Conservation (phyloP, 2,329 filamentous ascomycete species). For the Seiridium unicorne region DNA sequence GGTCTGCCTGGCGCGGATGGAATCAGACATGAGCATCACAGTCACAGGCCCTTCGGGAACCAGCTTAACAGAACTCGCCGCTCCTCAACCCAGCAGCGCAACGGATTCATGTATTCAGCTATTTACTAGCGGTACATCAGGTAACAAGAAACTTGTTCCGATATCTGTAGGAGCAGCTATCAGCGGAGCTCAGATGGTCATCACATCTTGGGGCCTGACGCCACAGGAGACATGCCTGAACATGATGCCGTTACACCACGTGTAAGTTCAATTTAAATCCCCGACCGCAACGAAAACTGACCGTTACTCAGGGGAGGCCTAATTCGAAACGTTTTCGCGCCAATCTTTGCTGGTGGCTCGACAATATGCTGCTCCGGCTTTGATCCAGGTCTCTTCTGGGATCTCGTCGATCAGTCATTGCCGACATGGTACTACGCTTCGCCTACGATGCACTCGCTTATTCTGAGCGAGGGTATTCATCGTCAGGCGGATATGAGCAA, state of each 20-base stretch:
- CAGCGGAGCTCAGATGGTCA: conserved; percentile 48
- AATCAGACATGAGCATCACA: conserved; percentile 33
- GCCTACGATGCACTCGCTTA: conserved; percentile 55
- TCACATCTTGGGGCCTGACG: conserved; percentile 51
- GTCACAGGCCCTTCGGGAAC: conserved; percentile 14
- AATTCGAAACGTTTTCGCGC: conserved; percentile 53
- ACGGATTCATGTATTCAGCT: conserved; percentile 50
- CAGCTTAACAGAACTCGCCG: neutral
- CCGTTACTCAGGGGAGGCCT: conserved; percentile 44
- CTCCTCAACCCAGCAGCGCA: conserved; percentile 33
- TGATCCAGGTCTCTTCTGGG: conserved; percentile 56
- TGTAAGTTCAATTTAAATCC: conserved; percentile 34
- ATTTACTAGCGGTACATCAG: conserved; percentile 57
- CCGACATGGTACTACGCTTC: conserved; percentile 60
- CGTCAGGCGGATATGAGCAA: conserved; percentile 37
- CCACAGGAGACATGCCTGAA: conserved; percentile 50
- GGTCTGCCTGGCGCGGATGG: conserved; percentile 37
- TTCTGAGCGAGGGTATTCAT: conserved; percentile 42
- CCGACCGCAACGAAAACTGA: neutral
- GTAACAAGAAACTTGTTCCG: conserved; percentile 58
- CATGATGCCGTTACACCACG: conserved; percentile 59
- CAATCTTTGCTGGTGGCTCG: conserved; percentile 51
- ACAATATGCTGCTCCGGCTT: conserved; percentile 54
- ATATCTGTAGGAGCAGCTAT: conserved; percentile 49
- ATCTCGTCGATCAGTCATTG: conserved; percentile 43